Evolutionary conservation across 768 basidiomycete species (phyloP).

Genomic region (Suillus cothurnatus): DNA sequence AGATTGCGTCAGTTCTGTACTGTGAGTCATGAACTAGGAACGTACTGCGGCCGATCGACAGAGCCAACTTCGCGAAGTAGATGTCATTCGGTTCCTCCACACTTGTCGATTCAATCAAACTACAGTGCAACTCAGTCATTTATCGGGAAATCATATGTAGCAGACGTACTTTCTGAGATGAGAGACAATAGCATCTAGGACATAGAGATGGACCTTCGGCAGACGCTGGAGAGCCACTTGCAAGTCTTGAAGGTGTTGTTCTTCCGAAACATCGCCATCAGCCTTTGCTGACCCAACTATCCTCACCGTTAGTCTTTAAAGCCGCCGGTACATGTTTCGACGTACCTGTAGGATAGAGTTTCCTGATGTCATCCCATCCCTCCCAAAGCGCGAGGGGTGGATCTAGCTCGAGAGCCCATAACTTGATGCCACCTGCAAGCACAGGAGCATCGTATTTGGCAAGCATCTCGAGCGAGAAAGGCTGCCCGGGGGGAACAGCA

Average conservation of each 20-base stretch:
- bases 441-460: slow-evolving; percentile 83
- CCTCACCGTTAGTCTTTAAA: background rate
- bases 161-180: slow-evolving; percentile 70
- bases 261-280: slow-evolving; percentile 56
- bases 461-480: slow-evolving; percentile 56
- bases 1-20: slow-evolving; percentile 8
- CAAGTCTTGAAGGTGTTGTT: slow-evolving; percentile 65
- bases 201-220: slow-evolving; percentile 78
- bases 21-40: slow-evolving; percentile 9
- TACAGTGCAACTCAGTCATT: slow-evolving; percentile 30
- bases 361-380: slow-evolving; percentile 89
- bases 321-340: background rate
- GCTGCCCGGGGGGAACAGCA: slow-evolving; percentile 52
- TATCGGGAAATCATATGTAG: slow-evolving; percentile 3
- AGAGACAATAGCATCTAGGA: slow-evolving; percentile 74
- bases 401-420: slow-evolving; percentile 91
- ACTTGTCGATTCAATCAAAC: slow-evolving; percentile 69
- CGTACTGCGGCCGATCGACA: slow-evolving; percentile 87
- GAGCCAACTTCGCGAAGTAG: slow-evolving; percentile 83
- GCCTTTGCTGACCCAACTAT: slow-evolving; percentile 57
- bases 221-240: slow-evolving; percentile 64
- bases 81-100: slow-evolving; percentile 76
- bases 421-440: slow-evolving; percentile 80
- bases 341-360: slow-evolving; percentile 74
- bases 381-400: slow-evolving; percentile 86